Base-by-base conservation (phyloP, 1,284 basidiomycete species). In the Ceratobasidium theobromae region DNA sequence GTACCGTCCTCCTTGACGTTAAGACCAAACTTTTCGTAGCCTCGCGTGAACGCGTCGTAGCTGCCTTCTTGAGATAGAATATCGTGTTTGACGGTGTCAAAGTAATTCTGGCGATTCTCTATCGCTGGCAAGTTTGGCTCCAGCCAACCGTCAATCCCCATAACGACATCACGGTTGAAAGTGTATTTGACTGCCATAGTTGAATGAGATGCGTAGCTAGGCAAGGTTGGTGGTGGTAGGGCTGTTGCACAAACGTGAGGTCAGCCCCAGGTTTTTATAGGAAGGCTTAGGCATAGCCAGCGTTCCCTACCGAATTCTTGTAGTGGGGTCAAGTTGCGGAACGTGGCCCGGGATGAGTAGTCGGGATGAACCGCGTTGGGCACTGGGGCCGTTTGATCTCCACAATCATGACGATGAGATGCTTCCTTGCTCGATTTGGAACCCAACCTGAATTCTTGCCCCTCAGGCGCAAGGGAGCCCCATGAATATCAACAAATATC, bases 21-120 rank as follows among this genome's bases (percentile, higher is more conserved):
- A 71, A 99, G 81, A 40, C 96, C 96, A 79, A 91, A 92, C 70
- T 84, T 85, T 70, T 88, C 81, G 78, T 95, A 97, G 12, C 94
- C 93, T 74, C 87, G 85, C 2, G 92, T 89, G 76, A 98, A 99
- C 6, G 81, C 79, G 64, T 95, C 93, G 72, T 95, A 91, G 33
- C 96, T 94, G 46, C 93, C 93, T 78, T 98, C 95, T 70, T 84
- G 76, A 53, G 83, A 69, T 46, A 88, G 80, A 74, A 98, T 92
- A 54, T 77, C 79, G 71, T 87, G 81, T 72, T 89, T 88, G 85
- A 89, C 91, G 71, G 85, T 81, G 66, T 84, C 81, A 79, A 87
- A 96, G 48, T 79, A 77, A 49, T 85, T 82, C 77, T 92, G 84
- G 53, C 94, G 85, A 70, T 84, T 80, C 66, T 86, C 79, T 75